These are phyloP conservation scores for Quercus agrifolia DNA, from an alignment of 306 rosid genomes.

Conservation along the genomic window DNA sequence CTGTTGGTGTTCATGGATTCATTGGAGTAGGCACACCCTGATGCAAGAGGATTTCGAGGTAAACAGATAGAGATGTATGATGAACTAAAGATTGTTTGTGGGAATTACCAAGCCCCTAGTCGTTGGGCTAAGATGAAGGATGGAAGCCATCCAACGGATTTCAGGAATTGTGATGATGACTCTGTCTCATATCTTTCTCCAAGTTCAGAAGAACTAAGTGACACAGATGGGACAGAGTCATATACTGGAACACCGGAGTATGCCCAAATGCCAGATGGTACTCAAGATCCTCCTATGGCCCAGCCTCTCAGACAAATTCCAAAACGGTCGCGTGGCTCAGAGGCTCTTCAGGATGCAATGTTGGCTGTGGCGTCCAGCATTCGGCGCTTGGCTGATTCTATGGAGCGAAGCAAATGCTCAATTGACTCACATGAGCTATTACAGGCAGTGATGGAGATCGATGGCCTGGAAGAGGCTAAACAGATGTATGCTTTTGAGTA, in stretches of 20 bases:
- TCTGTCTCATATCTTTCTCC: conserved; percentile 67
- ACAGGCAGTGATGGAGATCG: conserved; percentile 80
- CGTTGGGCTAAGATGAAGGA: conserved; percentile 65
- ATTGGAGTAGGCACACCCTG: conserved; percentile 63
- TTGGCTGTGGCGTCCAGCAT: conserved; percentile 65
- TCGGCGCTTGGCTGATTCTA: conserved; percentile 67
- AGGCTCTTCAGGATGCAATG: conserved; percentile 67
- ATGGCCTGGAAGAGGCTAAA: conserved; percentile 70
- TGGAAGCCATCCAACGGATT: conserved; percentile 37
- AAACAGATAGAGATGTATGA: conserved; percentile 80
- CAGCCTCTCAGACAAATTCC: conserved; percentile 49
- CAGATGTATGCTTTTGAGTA: conserved; percentile 84
- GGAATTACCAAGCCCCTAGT: conserved; percentile 74
- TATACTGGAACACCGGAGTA: conserved; percentile 54
- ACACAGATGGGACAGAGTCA: conserved; percentile 69
- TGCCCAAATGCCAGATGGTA: conserved; percentile 55
- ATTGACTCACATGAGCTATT: conserved; percentile 56
- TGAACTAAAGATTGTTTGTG: conserved; percentile 80
- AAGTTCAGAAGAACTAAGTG: conserved; percentile 55
- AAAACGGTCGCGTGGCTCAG: conserved; percentile 57
- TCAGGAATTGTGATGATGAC: conserved; percentile 54
- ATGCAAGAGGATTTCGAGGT: conserved; percentile 61
- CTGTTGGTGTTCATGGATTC: conserved; percentile 20
- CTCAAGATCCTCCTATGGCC: conserved; percentile 50
- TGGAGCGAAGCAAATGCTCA: conserved; percentile 50